phyloP scores from a whole-genome alignment of 176 grass and related monocot genomes.

The Hyparrhenia diplandra region DNA sequence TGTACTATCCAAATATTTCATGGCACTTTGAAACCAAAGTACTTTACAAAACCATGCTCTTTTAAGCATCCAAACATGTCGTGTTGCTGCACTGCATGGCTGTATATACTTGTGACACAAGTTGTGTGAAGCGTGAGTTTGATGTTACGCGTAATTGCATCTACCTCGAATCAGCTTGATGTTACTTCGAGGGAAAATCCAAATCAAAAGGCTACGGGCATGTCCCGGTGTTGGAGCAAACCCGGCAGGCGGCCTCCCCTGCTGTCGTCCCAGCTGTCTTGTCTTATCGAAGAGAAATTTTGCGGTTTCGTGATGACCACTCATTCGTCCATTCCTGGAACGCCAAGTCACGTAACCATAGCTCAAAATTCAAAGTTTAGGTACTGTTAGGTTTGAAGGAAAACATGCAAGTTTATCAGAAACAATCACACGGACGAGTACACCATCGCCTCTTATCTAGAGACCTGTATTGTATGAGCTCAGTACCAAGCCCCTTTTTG shows the following conservation, averaged over 20 bases:
- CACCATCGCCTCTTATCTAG: not conserved
- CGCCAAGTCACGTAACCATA: not conserved
- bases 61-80: not conserved
- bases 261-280: not conserved
- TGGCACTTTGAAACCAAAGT: not conserved
- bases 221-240: not conserved
- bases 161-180: too few species aligned
- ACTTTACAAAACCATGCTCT: not conserved
- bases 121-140: not conserved
- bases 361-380: not conserved
- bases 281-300: not conserved
- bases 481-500: not conserved
- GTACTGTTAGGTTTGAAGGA: constrained; percentile 8
- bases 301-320: not conserved
- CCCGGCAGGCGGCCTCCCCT: not conserved
- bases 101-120: not conserved
- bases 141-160: too few species aligned
- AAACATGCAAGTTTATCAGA: not conserved
- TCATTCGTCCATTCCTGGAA: not conserved
- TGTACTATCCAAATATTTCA: not conserved
- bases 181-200: not conserved
- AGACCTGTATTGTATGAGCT: constrained; percentile 9
- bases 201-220: not conserved
- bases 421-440: not conserved
- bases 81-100: not conserved